Evolutionary conservation across 2,329 filamentous ascomycete species (phyloP), one percentile per base, ranked within the genome.

Genomic region (Chaetothyriales sp.): DNA sequence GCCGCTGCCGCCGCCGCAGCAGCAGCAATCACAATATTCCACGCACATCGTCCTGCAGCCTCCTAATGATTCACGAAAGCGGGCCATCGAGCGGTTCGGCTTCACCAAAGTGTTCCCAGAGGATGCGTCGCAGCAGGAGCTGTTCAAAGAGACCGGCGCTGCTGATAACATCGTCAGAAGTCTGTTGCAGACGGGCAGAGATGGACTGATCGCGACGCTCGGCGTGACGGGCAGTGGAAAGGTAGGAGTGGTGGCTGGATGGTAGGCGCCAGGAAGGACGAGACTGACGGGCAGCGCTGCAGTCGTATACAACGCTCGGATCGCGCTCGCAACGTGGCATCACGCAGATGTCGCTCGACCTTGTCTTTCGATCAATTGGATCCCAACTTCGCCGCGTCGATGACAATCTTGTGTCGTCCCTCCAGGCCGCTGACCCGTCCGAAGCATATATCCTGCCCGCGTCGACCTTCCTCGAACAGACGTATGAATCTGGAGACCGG

Each of bases 191-290:
- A 84, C 92, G 57, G 88, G 89, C 18, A 83, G 88, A 58, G 90
- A 97, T 75, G 89, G 87, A 8, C 71, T 97, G 51, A 73, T 98
- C 50, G 92, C 92, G 28, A 97, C 92, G 5, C 69, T 98, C 53
- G 92, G 92, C 15, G 89, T 95, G 44, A 95, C 90, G 6, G 92
- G 92, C 10, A 95, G 89, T 48, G 92, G 92, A 67, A 98, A 98
- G 82, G 90, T 94, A 52, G 47, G 61, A n/a, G 29, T 15, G 10
- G 49, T 43, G 18, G 5, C 45, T 49, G 46, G 44, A 20, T 5
- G 18, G 33, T 18, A 15, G 5, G 22, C 22, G 3, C 3, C 6
- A 22, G 46, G 53, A 47, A 48, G 9, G 9, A 43, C 29, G 50
- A 46, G 20, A 25, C 18, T 29, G 8, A 44, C 45, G 18, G 22